Evolutionary conservation across 306 rosid genomes (phyloP), one percentile per base, ranked within the genome.

Genomic region (Canavalia ensiformis): DNA sequence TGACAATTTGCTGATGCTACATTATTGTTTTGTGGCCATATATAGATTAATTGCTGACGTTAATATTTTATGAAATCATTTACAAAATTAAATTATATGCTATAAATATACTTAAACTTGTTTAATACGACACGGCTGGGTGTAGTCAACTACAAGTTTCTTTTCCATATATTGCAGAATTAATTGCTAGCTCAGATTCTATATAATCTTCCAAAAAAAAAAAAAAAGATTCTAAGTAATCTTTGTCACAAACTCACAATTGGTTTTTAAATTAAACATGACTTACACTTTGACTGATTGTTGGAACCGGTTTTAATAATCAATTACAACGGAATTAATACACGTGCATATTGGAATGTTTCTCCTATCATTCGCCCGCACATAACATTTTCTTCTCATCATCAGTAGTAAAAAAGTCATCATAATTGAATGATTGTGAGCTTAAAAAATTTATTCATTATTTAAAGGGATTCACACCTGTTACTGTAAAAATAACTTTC

Each of bases 191-290:
- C 4, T 4, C 54, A 65, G 68, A 54, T 55, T 52, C 56, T 18
- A n/a, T 4, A 12, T 54, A 35, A 81, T 74, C 52, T 74, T 81
- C 25, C 25, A 18, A 18, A 18, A 18, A 18, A 18, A 18, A 18
- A 18, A 18, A 18, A 18, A 18, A 18, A 18, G 25, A 18, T 18
- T 52, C 56, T 18, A n/a, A 7, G 28, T 54, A 35, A 81, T 74
- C 52, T 74, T 81, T 74, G 66, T 52, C 55, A 37, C 64, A 58
- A 31, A 33, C 18, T 45, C n/a, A 1, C 35, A 28, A 45, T 50
- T 8, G 0, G 63, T 73, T 52, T 72, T 52, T 62, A 8, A 49
- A 7, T 7, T 6, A 57, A 80, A 47, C 34, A 5, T 65, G 73
- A 28, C 8, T 73, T 63, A 54, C 33, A 28, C 7, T 35, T 72